Evolutionary conservation across 176 grass and related monocot species (phyloP), one percentile per base, ranked within the genome.

Genomic region (Thalia dealbata): DNA sequence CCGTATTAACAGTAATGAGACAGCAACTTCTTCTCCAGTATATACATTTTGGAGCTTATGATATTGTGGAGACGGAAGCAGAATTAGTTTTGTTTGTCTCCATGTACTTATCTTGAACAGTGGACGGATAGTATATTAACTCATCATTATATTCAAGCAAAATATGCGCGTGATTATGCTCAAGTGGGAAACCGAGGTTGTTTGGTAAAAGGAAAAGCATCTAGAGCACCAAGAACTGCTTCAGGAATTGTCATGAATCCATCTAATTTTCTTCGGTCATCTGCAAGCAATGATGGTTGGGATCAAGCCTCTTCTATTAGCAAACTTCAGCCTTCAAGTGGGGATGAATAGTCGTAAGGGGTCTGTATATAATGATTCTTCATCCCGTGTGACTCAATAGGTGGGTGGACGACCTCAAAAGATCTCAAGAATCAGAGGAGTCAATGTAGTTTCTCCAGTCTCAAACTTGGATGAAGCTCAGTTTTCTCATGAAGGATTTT

Each of bases 391-490:
- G 46, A 68, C 92, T 45, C 78, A 81, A 45, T 96, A 88, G 92
- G 88, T 75, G 6, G 88, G 92, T 19, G 84, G 88, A 72, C 86
- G 88, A 2, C 79, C 88, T 67, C 88, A 88, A 52, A 96, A 96
- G 80, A 96, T 91, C 16, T 84, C 88, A 22, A 81, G 92, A 32
- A 88, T 86, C 67, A 91, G 92, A 82, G 79, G 92, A 70, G 86
- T 88, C 54, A 86, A 91, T 74, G 79, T 96, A 67, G 86, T 96
- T 79, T 91, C 88, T 82, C 92, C 92, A 24, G 83, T 96, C 45
- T 89, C 92, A 78, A 96, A 91, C 78, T 89, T 85, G 70, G 92
- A 96, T 19, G 92, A 91, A 78, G 61, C 72, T 50, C 80, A 75
- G 68, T 50, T 81, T 42, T 69, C 76, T 52, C 85, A 83, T 42